Conservation (phyloP, 768 basidiomycete genomes). For the Amanita polypyramis region DNA sequence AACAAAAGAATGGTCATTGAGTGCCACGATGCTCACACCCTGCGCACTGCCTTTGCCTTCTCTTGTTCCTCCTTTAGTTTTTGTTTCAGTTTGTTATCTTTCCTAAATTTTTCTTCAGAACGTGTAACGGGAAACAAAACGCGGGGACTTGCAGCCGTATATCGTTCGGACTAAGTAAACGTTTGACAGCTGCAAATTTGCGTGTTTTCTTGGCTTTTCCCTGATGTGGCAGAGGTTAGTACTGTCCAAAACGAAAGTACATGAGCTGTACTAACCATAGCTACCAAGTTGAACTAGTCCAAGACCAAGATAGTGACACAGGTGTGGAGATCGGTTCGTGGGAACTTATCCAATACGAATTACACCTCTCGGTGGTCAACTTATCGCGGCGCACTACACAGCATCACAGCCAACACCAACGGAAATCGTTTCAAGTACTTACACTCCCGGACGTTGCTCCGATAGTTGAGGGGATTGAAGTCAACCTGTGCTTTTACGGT, state of each 20-base stretch:
- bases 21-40: conserved; percentile 49
- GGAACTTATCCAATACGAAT: too few relatives aligned
- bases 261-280: not conserved
- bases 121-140: conserved; percentile 1
- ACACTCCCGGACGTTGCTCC: too few relatives aligned
- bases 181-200: conserved; percentile 92
- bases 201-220: conserved; percentile 88
- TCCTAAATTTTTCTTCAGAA: conserved; percentile 37
- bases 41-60: conserved; percentile 65
- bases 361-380: too few relatives aligned
- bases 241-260: not conserved
- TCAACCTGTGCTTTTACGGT: too few relatives aligned
- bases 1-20: conserved; percentile 4
- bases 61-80: conserved; percentile 75
- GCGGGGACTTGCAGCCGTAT: conserved; percentile 62
- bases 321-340: too few relatives aligned
- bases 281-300: too few relatives aligned
- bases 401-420: too few relatives aligned
- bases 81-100: conserved; percentile 88
- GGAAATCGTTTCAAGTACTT: too few relatives aligned
- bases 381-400: too few relatives aligned
- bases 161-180: conserved; percentile 89
- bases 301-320: too few relatives aligned
- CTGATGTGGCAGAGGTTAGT: conserved; percentile 25
- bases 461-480: too few relatives aligned